These are phyloP conservation scores for Silene noctiflora DNA, from an alignment of 179 eudicot genomes.

Conservation along the genomic window DNA sequence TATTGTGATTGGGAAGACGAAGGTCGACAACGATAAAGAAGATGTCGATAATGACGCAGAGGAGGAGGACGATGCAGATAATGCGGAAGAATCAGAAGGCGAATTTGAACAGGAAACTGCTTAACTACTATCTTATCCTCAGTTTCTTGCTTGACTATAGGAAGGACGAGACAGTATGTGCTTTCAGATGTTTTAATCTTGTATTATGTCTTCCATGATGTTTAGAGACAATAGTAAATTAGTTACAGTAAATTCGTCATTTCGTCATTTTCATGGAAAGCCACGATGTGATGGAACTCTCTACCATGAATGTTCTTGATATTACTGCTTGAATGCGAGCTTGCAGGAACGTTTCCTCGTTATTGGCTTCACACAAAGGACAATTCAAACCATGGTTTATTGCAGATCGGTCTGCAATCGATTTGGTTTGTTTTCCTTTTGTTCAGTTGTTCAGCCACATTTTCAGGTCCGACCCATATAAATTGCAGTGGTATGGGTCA, in stretches of 20 bases:
- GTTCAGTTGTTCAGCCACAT: no score
- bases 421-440: background rate
- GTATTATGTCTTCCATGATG: no score
- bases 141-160: no score
- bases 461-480: no score
- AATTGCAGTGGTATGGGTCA: background rate
- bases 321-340: no score
- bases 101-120: constrained; percentile 95
- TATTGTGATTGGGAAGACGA: constrained; percentile 63
- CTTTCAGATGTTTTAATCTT: background rate
- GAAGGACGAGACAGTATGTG: background rate
- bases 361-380: no score
- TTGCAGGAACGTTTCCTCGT: background rate
- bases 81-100: constrained; percentile 87
- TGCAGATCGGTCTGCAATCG: no score
- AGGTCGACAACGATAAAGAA: constrained; percentile 74
- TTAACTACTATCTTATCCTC: constrained; percentile 32
- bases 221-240: no score
- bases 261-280: no score
- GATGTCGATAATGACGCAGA: constrained; percentile 84
- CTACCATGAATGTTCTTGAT: no score
- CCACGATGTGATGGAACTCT: no score
- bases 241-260: background rate
- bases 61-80: constrained; percentile 79
- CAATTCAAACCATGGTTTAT: no score